A percentile compares a stretch with the other conserved stretches of the same genome.
Conservation (phyloP, 208 protist species). For the Blechomonas ayalai region DNA sequence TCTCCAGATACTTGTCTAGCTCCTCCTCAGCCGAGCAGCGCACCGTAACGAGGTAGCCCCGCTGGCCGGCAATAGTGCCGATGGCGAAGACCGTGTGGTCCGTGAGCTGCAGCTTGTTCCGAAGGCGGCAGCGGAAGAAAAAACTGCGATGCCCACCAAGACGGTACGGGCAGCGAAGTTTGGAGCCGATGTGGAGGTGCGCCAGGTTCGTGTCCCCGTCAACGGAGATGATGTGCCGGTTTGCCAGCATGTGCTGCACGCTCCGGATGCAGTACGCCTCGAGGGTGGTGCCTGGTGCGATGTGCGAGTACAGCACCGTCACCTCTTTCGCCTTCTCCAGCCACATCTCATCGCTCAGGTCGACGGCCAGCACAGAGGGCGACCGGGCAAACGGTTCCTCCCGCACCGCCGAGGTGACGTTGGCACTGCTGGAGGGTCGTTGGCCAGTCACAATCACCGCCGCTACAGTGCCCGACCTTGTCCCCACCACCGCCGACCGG, state of each 20-base stretch:
- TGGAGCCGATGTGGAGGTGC: conserved; percentile 45
- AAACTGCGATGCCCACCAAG: conserved; percentile 67
- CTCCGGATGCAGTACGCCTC: conserved; percentile 53
- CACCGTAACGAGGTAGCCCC: conserved; percentile 69
- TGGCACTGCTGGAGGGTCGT: conserved; percentile 1
- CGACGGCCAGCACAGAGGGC: too few species aligned
- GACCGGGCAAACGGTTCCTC: too few species aligned
- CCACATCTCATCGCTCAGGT: conserved; percentile 40
- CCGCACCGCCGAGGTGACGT: background rate
- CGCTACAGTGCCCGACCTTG: background rate
- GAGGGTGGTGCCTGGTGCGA: conserved; percentile 55
- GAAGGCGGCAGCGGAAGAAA: conserved; percentile 50
- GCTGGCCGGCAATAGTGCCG: conserved; percentile 55
- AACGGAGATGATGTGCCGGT: conserved; percentile 60
- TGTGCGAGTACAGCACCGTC: conserved; percentile 64
- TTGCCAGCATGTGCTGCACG: conserved; percentile 64
- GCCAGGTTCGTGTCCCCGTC: conserved; percentile 56
- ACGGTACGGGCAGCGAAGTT: conserved; percentile 43
- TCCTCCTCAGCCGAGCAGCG: conserved; percentile 60
- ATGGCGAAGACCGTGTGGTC: conserved; percentile 62
- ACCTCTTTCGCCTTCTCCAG: conserved; percentile 70
- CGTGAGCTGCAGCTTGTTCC: conserved; percentile 44
- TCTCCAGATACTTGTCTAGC: conserved; percentile 61
- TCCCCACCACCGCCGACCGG: conserved; percentile 25
- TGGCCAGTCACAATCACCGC: background rate